These are phyloP conservation scores for Penicillium fuscoglaucum DNA, from an alignment of 2,329 filamentous ascomycete genomes.

Conservation along the genomic window DNA sequence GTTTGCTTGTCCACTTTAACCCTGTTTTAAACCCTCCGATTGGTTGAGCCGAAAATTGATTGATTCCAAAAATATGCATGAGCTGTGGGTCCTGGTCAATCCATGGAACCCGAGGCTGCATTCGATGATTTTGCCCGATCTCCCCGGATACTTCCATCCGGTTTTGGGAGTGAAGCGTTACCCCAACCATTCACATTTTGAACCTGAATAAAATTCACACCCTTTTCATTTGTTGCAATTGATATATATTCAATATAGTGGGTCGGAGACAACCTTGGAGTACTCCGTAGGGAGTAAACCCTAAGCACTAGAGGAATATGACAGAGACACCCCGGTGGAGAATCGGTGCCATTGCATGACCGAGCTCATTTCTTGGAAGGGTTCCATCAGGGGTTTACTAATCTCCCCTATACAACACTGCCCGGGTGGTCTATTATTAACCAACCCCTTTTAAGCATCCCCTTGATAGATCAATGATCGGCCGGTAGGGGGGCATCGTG, in stretches of 20 bases:
- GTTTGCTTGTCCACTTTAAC: conserved; percentile 21
- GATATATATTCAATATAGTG: not conserved
- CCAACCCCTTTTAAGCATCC: not conserved
- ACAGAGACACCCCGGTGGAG: conserved; percentile 2
- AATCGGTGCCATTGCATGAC: not conserved
- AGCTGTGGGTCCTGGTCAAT: not conserved
- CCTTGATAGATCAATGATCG: not conserved
- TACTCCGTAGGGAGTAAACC: not conserved
- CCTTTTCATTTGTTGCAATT: not conserved
- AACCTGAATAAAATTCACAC: not conserved
- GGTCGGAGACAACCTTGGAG: not conserved
- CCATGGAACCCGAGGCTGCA: not conserved
- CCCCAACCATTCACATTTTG: not conserved
- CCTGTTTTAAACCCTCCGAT: not conserved
- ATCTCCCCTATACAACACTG: not conserved
- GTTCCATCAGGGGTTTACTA: conserved; percentile 4
- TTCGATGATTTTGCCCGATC: conserved; percentile 13
- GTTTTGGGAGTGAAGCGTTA: not conserved
- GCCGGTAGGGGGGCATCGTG: not conserved
- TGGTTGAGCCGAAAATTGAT: not conserved
- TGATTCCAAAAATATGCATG: conserved; percentile 13
- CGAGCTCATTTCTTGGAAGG: not conserved
- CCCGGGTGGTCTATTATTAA: not conserved
- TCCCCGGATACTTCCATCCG: conserved; percentile 12
- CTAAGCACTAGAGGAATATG: not conserved